Conservation (phyloP, 225 moss, liverwort and hornwort species). For the Marchantia polymorpha region DNA sequence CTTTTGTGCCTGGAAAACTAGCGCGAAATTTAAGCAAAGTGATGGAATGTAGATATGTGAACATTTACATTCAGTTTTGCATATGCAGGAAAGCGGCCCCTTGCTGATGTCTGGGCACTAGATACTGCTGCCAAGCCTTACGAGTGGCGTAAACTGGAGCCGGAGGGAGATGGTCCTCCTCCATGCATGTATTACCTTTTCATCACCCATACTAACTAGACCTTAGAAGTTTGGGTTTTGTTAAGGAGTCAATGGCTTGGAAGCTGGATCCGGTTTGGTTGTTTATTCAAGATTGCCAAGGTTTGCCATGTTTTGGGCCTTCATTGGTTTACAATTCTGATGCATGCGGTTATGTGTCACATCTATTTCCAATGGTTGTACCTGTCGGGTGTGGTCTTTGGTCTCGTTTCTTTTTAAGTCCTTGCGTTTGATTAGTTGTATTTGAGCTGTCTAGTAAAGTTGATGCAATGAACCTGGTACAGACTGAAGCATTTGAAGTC, state of each 20-base stretch:
- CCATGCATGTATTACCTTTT: slow-evolving; percentile 42
- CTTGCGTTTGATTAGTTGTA: too few species aligned
- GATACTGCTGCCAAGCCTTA: slow-evolving; percentile 90
- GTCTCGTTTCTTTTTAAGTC: too few species aligned
- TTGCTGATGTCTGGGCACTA: slow-evolving; percentile 86
- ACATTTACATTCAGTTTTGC: neutral
- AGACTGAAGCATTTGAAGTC: neutral
- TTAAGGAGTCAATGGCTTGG: too few species aligned
- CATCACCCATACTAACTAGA: neutral
- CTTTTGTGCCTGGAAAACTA: slow-evolving; percentile 4
- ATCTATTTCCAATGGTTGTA: too few species aligned
- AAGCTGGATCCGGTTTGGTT: too few species aligned
- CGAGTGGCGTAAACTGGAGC: slow-evolving; percentile 82
- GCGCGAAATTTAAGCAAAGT: neutral
- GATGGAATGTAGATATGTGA: neutral
- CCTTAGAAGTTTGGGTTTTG: neutral
- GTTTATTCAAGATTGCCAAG: too few species aligned
- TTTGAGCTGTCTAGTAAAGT: too few species aligned
- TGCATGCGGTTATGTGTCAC: too few species aligned
- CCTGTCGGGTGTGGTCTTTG: too few species aligned
- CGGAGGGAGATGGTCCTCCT: slow-evolving; percentile 61
- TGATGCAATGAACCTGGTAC: neutral
- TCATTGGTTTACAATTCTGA: too few species aligned
- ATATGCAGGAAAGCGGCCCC: slow-evolving; percentile 67
- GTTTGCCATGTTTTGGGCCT: too few species aligned